Evolutionary conservation across 2,329 filamentous ascomycete species (phyloP).

Genomic region (Septoria petroselini): DNA sequence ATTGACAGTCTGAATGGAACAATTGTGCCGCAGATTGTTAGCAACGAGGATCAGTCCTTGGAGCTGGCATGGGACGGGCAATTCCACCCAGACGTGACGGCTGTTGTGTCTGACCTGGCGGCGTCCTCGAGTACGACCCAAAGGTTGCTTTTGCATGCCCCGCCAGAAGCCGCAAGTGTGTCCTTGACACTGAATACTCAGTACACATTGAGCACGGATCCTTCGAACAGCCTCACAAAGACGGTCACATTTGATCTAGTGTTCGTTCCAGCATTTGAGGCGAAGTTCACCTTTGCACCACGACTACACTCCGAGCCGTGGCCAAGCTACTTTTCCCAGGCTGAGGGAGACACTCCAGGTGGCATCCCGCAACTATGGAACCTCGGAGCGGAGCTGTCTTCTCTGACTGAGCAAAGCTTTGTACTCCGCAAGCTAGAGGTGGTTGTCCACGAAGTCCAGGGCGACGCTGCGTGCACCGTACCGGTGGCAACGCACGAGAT

Average conservation of each 20-base stretch:
- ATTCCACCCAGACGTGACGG: slow-evolving; percentile 19
- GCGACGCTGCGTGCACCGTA: slow-evolving; percentile 58
- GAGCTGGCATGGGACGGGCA: slow-evolving; percentile 34
- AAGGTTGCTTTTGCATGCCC: slow-evolving; percentile 37
- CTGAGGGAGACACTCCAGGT: slow-evolving; percentile 37
- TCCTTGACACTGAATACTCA: slow-evolving; percentile 69
- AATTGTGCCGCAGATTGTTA: slow-evolving; percentile 54
- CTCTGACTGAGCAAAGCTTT: slow-evolving; percentile 66
- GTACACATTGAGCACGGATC: slow-evolving; percentile 77
- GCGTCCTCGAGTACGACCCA: slow-evolving; percentile 18
- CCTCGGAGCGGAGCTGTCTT: slow-evolving; percentile 67
- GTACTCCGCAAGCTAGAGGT: slow-evolving; percentile 64
- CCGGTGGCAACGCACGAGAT: slow-evolving; percentile 16
- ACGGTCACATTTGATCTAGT: slow-evolving; percentile 65
- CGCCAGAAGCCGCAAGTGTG: slow-evolving; percentile 53
- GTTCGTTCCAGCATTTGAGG: slow-evolving; percentile 82
- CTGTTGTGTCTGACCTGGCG: slow-evolving; percentile 14
- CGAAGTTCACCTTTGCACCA: slow-evolving; percentile 82
- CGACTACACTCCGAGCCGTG: slow-evolving; percentile 73
- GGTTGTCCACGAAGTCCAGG: slow-evolving; percentile 58
- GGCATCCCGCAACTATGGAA: slow-evolving; percentile 81
- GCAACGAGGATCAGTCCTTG: slow-evolving; percentile 16
- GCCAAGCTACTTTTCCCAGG: slow-evolving; percentile 75
- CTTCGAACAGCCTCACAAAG: slow-evolving; percentile 77
- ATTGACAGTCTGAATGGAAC: slow-evolving; percentile 71